Base-by-base conservation (phyloP, 306 rosid species). In the Trichosanthes truncata region DNA sequence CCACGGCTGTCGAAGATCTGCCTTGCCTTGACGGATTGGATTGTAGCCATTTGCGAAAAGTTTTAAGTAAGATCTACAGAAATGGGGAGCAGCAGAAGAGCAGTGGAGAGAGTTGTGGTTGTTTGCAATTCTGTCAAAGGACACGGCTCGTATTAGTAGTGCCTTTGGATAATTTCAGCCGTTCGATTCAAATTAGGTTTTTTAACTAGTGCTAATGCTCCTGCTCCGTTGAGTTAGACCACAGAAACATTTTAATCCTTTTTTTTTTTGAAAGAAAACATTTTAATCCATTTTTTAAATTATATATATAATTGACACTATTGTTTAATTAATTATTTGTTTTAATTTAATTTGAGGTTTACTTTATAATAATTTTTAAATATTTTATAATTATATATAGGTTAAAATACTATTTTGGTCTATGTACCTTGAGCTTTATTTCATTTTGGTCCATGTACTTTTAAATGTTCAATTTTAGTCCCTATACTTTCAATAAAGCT, bases 1-100 rank as follows among this genome's bases (percentile, higher is more conserved):
- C 99, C 99, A 89, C 99, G 99, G 87, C 99, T 95, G 91, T 95
- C 99, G 81, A 95, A 95, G 96, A 95, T 91, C 93, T 93, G 98
- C 43, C 99, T 87, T 0, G 99, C 99, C 87, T 91, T 87, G 80
- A 95, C 82, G 74, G 12, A 51, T 9, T 33, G n/a, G 75, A 93
- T 95, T 18, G 91, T 78, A 23, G 93, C 96, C 97, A 91, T 92
- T 51, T 17, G 79, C 60, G 14, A 48, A 11, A 38, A 14, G 52
- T 46, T 0, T 0, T 1, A 48, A 18, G 0, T 78, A 68, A 83
- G 87, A 83, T 82, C 86, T 36, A 9, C 2, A 66, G 7, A 69
- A 40, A 41, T 41, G 75, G 29, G 21, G 23, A 63, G 71, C 43
- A 63, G 23, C 21, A 35, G 14, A 17, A 20, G 57, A 68, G 48